These are phyloP conservation scores for Trichoderma afroharzianum DNA, from an alignment of 2,329 filamentous ascomycete species.

Conservation along the genomic window DNA sequence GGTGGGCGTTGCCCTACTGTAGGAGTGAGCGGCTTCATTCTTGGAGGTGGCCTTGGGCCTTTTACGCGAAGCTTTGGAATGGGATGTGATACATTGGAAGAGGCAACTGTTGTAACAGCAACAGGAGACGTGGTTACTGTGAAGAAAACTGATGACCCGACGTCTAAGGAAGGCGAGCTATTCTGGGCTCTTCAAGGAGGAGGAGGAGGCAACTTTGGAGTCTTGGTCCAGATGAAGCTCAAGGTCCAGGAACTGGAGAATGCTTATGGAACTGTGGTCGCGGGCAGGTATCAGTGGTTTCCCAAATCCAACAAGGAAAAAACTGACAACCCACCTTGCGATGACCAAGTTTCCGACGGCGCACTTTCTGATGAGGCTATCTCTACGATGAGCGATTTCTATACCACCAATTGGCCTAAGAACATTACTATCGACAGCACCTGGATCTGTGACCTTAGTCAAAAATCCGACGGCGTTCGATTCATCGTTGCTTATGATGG, in stretches of 20 bases:
- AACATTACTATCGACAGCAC: background rate
- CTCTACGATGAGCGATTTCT: background rate
- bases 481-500: background rate
- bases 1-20: slow-evolving; percentile 33
- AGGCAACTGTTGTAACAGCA: slow-evolving; percentile 34
- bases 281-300: background rate
- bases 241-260: background rate
- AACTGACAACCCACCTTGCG: background rate
- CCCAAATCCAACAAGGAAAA: background rate
- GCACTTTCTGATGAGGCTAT: background rate
- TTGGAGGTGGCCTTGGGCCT: slow-evolving; percentile 33
- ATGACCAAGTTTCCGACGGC: background rate
- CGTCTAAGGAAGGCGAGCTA: background rate
- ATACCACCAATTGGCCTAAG: background rate
- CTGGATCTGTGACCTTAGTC: background rate
- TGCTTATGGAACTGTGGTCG: background rate
- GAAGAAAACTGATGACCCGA: slow-evolving; percentile 15
- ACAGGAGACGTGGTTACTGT: slow-evolving; percentile 24
- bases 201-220: background rate
- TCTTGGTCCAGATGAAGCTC: background rate
- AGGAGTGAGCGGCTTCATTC: slow-evolving; percentile 35
- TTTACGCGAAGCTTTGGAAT: slow-evolving; percentile 27
- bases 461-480: background rate
- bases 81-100: slow-evolving; percentile 25
- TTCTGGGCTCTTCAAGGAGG: background rate